Base-by-base conservation (phyloP, 1,284 basidiomycete genomes). In the Melampsora americana region DNA sequence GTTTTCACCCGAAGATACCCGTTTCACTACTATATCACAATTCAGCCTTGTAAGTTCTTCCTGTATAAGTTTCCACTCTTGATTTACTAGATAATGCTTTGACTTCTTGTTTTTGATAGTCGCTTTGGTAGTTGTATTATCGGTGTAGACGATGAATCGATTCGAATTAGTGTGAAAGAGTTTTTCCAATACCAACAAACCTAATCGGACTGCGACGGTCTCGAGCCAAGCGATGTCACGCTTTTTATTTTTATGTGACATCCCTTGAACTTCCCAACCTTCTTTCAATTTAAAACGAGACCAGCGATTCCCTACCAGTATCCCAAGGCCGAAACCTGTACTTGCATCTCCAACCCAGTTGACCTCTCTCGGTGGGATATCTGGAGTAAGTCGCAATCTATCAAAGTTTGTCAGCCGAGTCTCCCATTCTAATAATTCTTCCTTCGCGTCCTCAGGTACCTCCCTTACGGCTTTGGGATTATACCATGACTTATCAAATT, bases 1-100 rank as follows among this genome's bases (percentile, higher is more conserved):
- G 28, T 68, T 68, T n/a, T 68, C 46, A 23, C 16, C 28, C 7
- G 66, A 68, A 6, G 26, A 23, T n/a, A 68, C 66, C n/a, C 66
- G 26, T 68, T 30, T 68, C 11, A 20, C 12, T 2, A 11, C 11
- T 1, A 69, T 16, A 5, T 56, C 48, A 12, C 48, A 5, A 6
- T 69, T 12, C 12, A 53, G 16, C 18, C 35, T 12, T 5, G 56
- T 59, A 14, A 69, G 35, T 35, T 35, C 35, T 35, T 35, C 9
- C 35, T 35, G 35, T 4, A 35, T 35, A 4, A 3, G 3, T 9
- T 69, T 69, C 67, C 67, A 69, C 46, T 69, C 50, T 14, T 30
- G 9, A 18, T 69, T 69, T 11, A 69, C 53, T 12, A 9, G 20
- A 0, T 35, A 1, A 39, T 53, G n/a, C 53, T 56, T 39, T 59